Percentiles rank a stretch among this genome's conserved stretches.
phyloP scores from a whole-genome alignment of 371 early-diverging fungal genomes.

The Syncephalastrum racemosum region DNA sequence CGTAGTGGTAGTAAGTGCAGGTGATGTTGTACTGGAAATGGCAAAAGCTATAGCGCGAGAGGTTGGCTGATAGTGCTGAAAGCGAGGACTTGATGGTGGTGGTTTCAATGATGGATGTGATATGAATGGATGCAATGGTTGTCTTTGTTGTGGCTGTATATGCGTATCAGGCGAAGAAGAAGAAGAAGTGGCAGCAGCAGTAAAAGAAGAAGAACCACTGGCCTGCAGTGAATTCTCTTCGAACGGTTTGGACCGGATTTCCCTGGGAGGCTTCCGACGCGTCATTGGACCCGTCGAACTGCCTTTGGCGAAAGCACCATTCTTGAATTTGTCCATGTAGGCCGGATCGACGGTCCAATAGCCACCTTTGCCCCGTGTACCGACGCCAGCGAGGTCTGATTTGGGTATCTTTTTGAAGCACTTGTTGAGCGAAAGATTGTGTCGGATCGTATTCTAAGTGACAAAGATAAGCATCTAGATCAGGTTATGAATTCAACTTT shows the following conservation, averaged over 20 bases:
- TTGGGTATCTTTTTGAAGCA: constrained; percentile 69
- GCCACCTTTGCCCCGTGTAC: constrained; percentile 53
- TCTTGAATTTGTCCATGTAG: constrained; percentile 22
- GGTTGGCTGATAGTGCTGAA: not conserved
- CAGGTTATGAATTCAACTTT: too few relatives aligned
- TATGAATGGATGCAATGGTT: constrained; percentile 2
- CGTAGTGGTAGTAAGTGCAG: not conserved
- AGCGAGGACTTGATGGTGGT: constrained; percentile 5
- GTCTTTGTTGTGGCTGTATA: not conserved
- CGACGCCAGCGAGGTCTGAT: constrained; percentile 39
- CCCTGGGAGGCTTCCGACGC: constrained; percentile 9
- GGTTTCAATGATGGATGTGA: constrained; percentile 1
- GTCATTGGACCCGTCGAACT: constrained; percentile 1
- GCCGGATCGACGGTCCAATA: constrained; percentile 55
- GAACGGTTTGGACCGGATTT: constrained; percentile 8
- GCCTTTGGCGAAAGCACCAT: constrained; percentile 25
- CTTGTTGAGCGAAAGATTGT: constrained; percentile 76
- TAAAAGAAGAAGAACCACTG: not conserved
- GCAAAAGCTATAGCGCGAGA: not conserved
- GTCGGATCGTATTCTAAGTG: constrained; percentile 71
- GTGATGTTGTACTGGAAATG: not conserved
- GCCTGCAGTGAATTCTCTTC: not conserved
- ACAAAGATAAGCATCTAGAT: not conserved
- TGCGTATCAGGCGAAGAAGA: not conserved
- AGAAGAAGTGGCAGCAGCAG: constrained; percentile 1